Percentiles rank a stretch among this genome's conserved stretches.
Conservation (phyloP, 768 basidiomycete genomes). For the Naganishia friedmannii region DNA sequence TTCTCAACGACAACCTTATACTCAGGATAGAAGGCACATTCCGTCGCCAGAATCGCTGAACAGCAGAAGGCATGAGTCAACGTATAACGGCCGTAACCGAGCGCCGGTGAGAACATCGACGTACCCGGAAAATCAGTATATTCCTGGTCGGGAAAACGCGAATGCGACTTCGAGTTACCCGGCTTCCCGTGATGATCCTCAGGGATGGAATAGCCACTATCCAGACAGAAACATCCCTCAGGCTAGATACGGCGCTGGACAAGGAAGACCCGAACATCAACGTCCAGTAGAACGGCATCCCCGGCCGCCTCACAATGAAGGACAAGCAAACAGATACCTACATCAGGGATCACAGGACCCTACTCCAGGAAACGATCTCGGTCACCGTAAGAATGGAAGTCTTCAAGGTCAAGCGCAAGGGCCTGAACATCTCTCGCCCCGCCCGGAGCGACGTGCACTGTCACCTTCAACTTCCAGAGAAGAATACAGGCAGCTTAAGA, state of each 20-base stretch:
- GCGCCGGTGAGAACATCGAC: neutral
- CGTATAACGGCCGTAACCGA: neutral
- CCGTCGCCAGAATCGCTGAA: neutral
- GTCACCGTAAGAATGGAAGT: neutral
- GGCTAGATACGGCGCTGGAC: neutral
- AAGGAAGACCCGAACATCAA: neutral
- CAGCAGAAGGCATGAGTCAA: neutral
- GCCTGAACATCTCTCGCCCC: neutral
- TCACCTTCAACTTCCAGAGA: neutral
- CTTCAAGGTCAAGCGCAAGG: conserved; percentile 1
- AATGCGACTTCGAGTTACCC: neutral
- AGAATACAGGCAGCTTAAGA: neutral
- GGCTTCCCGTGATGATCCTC: neutral
- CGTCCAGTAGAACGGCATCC: neutral
- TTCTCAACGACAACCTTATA: neutral
- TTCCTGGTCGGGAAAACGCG: neutral
- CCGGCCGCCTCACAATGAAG: neutral
- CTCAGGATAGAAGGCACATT: neutral
- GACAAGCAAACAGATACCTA: neutral
- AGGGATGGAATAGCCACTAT: neutral
- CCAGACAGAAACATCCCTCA: neutral
- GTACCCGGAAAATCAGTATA: neutral
- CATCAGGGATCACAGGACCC: neutral
- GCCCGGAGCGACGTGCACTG: neutral
- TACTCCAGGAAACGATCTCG: neutral